Evolutionary conservation across 345 rosid genomes (phyloP).

Genomic region (Moringa oleifera): DNA sequence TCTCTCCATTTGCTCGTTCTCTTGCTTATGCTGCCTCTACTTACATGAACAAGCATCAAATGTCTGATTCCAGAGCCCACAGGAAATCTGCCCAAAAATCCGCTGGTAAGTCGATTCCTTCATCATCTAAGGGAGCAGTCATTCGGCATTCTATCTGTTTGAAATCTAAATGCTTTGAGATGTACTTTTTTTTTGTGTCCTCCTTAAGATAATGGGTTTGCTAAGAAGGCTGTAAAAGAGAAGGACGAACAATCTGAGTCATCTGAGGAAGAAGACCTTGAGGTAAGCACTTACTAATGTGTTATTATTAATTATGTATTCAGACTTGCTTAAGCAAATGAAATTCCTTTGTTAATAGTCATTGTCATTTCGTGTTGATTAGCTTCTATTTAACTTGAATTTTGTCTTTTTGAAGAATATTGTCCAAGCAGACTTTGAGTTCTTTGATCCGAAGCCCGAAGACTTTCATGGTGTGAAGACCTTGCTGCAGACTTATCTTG

Average conservation of each 20-base stretch:
- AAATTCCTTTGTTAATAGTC: not conserved
- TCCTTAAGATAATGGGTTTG: conserved; percentile 24
- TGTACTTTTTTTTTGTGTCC: not conserved
- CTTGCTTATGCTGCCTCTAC: conserved; percentile 38
- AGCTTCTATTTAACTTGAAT: not conserved
- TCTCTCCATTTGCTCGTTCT: conserved; percentile 68
- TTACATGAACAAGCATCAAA: conserved; percentile 26
- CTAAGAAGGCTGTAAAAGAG: conserved; percentile 14
- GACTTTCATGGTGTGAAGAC: conserved; percentile 82
- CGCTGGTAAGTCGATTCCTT: conserved; percentile 22
- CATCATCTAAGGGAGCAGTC: not conserved
- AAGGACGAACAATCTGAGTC: conserved; percentile 30
- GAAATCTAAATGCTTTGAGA: not conserved
- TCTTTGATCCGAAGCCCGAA: conserved; percentile 78
- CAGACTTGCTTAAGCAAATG: not conserved
- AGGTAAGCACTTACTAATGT: conserved; percentile 29
- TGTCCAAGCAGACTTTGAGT: conserved; percentile 87
- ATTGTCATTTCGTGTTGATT: not conserved
- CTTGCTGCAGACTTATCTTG: conserved; percentile 62
- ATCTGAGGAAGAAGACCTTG: conserved; percentile 55
- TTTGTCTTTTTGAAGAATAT: conserved; percentile 42
- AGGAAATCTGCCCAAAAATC: conserved; percentile 19
- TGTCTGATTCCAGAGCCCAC: conserved; percentile 15
- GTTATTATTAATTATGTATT: not conserved
- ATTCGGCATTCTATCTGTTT: conserved; percentile 15